A percentile compares a stretch with the other conserved stretches of the same genome.
These are phyloP conservation scores for Ministeria vibrans DNA, from an alignment of 78 protist species.

Conservation along the genomic window DNA sequence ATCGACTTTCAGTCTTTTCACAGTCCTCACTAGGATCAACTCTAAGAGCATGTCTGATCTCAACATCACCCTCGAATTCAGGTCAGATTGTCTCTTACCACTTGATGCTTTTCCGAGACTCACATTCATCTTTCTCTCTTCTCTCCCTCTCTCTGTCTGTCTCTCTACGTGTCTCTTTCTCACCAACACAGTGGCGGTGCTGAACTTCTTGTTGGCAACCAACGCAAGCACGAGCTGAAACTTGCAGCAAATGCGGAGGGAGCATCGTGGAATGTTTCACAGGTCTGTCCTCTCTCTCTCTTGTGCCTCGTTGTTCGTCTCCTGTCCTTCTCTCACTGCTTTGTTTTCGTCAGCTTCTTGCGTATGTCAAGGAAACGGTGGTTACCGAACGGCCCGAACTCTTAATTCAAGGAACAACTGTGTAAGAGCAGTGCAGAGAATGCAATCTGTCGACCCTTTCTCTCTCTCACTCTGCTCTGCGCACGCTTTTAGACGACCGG, in stretches of 20 bases:
- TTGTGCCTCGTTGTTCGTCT: background rate
- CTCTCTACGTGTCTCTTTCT: background rate
- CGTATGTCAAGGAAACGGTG: slow-evolving; percentile 28
- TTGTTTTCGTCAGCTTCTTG: slow-evolving; percentile 31
- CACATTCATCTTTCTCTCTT: background rate
- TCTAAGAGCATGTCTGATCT: no score
- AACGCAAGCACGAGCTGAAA: slow-evolving; percentile 11
- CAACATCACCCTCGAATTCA: background rate
- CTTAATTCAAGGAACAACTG: slow-evolving; percentile 47
- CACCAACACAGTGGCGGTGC: slow-evolving; percentile 56
- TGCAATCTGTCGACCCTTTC: background rate
- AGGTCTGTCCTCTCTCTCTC: background rate
- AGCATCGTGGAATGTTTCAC: background rate
- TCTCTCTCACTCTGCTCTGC: background rate
- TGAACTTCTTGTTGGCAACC: slow-evolving; percentile 55
- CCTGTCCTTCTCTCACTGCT: background rate
- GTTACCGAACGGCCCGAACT: slow-evolving; percentile 60
- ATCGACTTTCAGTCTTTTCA: no score
- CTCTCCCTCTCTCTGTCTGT: background rate
- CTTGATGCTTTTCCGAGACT: background rate
- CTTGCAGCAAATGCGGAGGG: background rate
- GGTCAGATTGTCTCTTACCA: background rate
- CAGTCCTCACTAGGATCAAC: no score
- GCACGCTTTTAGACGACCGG: slow-evolving; percentile 59
- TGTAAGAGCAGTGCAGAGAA: slow-evolving; percentile 15